phyloP scores from a whole-genome alignment of 2,329 filamentous ascomycete genomes.

The Akanthomyces lecanii region DNA sequence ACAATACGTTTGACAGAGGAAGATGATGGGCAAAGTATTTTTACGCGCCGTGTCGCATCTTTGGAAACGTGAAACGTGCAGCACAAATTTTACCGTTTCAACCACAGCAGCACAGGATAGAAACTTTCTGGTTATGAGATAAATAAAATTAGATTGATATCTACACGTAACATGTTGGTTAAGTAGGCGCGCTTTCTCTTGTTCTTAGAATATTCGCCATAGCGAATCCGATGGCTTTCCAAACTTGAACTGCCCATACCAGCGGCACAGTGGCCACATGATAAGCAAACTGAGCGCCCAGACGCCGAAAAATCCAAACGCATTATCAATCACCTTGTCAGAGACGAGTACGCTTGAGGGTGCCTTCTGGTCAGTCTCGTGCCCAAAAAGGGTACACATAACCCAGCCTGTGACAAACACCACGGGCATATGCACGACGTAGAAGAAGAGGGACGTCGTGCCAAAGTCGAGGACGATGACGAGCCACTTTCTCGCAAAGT shows the following conservation, averaged over 20 bases:
- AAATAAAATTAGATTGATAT: neutral
- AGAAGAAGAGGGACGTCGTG: conserved; percentile 45
- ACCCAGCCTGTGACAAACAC: conserved; percentile 27
- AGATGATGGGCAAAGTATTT: neutral
- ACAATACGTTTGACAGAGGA: neutral
- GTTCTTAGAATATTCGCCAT: conserved; percentile 42
- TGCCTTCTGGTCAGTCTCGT: conserved; percentile 27
- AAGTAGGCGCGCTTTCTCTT: neutral
- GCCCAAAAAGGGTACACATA: conserved; percentile 31
- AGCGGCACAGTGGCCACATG: conserved; percentile 39
- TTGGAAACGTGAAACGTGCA: neutral
- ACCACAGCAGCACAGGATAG: neutral
- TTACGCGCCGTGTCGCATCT: neutral
- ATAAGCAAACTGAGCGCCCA: conserved; percentile 34
- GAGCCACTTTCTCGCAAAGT: conserved; percentile 26
- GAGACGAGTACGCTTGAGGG: conserved; percentile 25
- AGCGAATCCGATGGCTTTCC: conserved; percentile 38
- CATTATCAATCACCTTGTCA: conserved; percentile 32
- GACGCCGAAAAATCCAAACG: conserved; percentile 34
- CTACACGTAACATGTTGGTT: neutral
- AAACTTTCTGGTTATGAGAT: neutral
- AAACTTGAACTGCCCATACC: conserved; percentile 42
- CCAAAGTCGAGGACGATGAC: conserved; percentile 39
- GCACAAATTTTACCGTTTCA: neutral
- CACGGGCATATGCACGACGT: conserved; percentile 36